These are phyloP conservation scores for Calycina herbarum DNA, from an alignment of 2,329 filamentous ascomycete species.

Conservation along the genomic window DNA sequence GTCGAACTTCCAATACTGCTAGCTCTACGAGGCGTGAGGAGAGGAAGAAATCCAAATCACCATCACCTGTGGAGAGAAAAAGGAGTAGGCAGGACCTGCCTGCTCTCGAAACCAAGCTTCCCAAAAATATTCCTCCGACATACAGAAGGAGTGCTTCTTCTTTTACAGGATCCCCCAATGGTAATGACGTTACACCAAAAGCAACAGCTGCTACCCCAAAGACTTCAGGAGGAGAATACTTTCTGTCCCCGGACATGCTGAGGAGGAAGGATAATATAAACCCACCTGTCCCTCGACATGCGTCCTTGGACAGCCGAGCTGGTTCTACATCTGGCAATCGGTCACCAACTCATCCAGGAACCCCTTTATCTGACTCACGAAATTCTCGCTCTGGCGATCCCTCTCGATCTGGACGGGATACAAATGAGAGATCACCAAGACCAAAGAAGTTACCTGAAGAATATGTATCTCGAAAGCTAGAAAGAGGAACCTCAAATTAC, in stretches of 20 bases:
- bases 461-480: slow-evolving; percentile 21
- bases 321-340: slow-evolving; percentile 29
- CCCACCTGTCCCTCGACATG: slow-evolving; percentile 34
- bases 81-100: slow-evolving; percentile 37
- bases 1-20: slow-evolving; percentile 3
- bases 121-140: slow-evolving; percentile 34
- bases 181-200: slow-evolving; percentile 33
- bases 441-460: slow-evolving; percentile 32
- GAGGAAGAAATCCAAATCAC: slow-evolving; percentile 14
- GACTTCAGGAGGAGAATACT: slow-evolving; percentile 39
- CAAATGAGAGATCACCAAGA: slow-evolving; percentile 30
- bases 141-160: slow-evolving; percentile 35
- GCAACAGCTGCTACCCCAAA: slow-evolving; percentile 33
- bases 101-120: slow-evolving; percentile 36
- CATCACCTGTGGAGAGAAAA: slow-evolving; percentile 25
- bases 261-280: slow-evolving; percentile 23
- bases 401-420: slow-evolving; percentile 22
- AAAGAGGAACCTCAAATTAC: slow-evolving; percentile 24
- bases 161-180: slow-evolving; percentile 23
- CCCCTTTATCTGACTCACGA: slow-evolving; percentile 26
- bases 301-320: slow-evolving; percentile 36
- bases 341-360: slow-evolving; percentile 24
- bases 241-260: slow-evolving; percentile 49
- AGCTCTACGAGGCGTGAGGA: slow-evolving; percentile 7
- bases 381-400: slow-evolving; percentile 16